Conservation (phyloP, 371 early-diverging fungal genomes). For the Rhizoclosmatium hyalinum region DNA sequence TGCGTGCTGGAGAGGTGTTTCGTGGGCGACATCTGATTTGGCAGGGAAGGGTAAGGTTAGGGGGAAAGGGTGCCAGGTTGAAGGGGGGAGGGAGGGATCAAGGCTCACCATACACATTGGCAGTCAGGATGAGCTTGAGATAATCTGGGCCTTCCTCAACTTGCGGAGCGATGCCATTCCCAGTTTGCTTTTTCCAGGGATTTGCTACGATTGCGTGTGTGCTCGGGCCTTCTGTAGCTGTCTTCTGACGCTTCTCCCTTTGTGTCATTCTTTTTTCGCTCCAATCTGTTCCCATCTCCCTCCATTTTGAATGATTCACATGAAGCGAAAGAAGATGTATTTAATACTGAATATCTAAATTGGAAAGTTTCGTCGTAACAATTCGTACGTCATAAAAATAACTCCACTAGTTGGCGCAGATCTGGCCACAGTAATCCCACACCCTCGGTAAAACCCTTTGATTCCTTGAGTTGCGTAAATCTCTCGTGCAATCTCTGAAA, state of each 20-base stretch:
- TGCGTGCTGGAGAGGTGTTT: slow-evolving; percentile 87
- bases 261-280: neutral
- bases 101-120: slow-evolving; percentile 60
- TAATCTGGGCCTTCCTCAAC: slow-evolving; percentile 72
- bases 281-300: no score
- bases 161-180: neutral
- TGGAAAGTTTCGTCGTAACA: slow-evolving; percentile 10
- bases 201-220: neutral
- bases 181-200: neutral
- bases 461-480: slow-evolving; percentile 83
- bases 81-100: neutral
- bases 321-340: no score
- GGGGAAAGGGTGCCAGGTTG: neutral
- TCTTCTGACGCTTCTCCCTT: neutral
- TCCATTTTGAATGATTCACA: no score
- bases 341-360: neutral
- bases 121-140: slow-evolving; percentile 85
- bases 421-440: slow-evolving; percentile 88
- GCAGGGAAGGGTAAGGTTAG: neutral
- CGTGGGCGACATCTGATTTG: slow-evolving; percentile 77
- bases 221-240: neutral
- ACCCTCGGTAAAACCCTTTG: slow-evolving; percentile 89
- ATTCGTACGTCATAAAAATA: slow-evolving; percentile 77
- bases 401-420: slow-evolving; percentile 92
- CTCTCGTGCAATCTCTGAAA: slow-evolving; percentile 51